phyloP scores from a whole-genome alignment of 108 stramenopile species.

The Conticribra weissflogii region DNA sequence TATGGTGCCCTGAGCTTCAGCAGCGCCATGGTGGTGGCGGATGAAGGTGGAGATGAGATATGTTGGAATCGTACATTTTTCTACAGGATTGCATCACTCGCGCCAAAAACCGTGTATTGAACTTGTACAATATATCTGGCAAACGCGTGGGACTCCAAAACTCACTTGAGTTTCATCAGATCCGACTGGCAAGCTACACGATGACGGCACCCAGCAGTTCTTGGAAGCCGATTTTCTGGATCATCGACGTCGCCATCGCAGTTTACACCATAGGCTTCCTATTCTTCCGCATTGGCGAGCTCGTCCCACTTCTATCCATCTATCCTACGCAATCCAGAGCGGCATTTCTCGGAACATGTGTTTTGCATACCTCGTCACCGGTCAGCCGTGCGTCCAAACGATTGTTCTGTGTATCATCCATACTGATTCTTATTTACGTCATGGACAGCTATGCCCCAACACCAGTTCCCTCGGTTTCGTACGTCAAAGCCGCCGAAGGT shows the following conservation, averaged over 20 bases:
- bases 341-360: constrained; percentile 20
- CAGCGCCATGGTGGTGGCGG: no score
- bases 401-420: constrained; percentile 10
- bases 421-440: constrained; percentile 17
- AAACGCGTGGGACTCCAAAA: no score
- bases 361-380: background rate
- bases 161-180: no score
- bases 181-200: no score
- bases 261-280: constrained; percentile 23
- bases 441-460: constrained; percentile 29
- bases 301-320: background rate
- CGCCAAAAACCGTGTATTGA: no score
- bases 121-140: no score
- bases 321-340: constrained; percentile 15
- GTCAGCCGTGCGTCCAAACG: constrained; percentile 8
- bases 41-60: no score
- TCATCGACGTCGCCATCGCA: constrained; percentile 3
- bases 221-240: no score
- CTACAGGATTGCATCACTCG: no score
- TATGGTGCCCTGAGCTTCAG: no score
- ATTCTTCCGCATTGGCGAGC: constrained; percentile 33
- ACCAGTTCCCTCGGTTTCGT: constrained; percentile 14
- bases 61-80: no score
- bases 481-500: background rate
- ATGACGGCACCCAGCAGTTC: no score